A percentile compares a stretch with the other conserved stretches of the same genome.
Conservation (phyloP, 257 asterid genomes). For the Rubia yunnanensis region DNA sequence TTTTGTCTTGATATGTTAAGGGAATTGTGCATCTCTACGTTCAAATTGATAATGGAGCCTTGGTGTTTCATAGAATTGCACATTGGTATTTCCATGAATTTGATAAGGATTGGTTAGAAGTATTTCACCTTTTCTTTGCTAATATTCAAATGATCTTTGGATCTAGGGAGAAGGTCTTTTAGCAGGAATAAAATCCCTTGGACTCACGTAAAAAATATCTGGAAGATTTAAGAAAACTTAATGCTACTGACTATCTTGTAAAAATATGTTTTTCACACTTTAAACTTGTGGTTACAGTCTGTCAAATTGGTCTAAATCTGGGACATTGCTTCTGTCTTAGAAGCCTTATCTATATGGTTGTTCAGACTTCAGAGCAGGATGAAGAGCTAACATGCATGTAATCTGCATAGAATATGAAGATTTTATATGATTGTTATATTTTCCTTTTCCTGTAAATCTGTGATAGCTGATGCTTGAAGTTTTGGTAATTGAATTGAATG, state of each 20-base stretch:
- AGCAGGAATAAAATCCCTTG: background rate
- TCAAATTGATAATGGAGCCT: background rate
- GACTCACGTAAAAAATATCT: background rate
- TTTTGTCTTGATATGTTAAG: background rate
- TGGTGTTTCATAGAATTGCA: background rate
- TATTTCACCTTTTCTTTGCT: conserved; percentile 3
- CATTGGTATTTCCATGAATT: background rate
- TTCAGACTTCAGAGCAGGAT: background rate
- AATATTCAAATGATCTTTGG: background rate
- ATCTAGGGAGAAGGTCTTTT: background rate
- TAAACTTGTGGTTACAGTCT: too few species aligned
- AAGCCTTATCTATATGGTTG: background rate
- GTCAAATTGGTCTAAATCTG: background rate
- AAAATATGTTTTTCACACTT: background rate
- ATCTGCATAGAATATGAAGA: background rate
- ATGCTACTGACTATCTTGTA: background rate
- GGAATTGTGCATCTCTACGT: background rate
- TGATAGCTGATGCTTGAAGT: conserved; percentile 1
- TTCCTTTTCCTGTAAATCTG: background rate
- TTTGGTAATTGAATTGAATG: conserved; percentile 11
- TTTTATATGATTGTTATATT: background rate
- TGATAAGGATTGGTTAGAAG: background rate
- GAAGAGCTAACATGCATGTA: background rate
- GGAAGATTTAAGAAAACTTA: too few species aligned
- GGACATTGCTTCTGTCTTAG: background rate